Conservation (phyloP, 352 stramenopile genomes). For the Pythium chondricola region DNA sequence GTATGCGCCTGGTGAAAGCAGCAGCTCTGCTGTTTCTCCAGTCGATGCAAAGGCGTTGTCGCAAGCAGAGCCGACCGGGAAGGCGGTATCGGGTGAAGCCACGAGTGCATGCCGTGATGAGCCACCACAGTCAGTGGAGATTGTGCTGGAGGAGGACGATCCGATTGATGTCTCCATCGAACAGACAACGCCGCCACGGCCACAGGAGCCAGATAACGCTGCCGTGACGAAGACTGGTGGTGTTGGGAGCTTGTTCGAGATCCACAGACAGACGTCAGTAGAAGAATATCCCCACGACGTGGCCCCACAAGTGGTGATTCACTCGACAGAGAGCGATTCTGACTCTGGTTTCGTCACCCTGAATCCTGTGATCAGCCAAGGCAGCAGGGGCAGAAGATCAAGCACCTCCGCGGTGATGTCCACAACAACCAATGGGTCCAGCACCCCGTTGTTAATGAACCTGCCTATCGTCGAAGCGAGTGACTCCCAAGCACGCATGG, state of each 20-base stretch:
- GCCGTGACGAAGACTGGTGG: not conserved
- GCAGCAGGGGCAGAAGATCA: conserved; percentile 10
- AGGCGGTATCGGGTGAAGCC: not conserved
- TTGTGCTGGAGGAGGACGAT: conserved; percentile 36
- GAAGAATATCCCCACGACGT: conserved; percentile 21
- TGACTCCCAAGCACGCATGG: conserved; percentile 17
- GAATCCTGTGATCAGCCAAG: conserved; percentile 48
- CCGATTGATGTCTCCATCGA: conserved; percentile 48
- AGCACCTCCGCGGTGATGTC: conserved; percentile 16
- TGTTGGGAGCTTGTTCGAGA: not conserved
- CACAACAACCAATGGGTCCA: not conserved
- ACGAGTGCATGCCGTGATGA: no score
- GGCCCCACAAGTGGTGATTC: conserved; percentile 60
- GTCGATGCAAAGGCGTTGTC: not conserved
- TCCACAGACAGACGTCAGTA: conserved; percentile 5
- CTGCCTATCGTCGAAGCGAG: conserved; percentile 26
- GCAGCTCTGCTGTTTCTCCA: conserved; percentile 5
- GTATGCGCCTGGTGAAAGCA: conserved; percentile 15
- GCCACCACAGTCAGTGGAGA: no score
- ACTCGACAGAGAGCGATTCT: conserved; percentile 61
- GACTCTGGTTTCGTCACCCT: conserved; percentile 56
- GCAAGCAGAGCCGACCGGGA: not conserved
- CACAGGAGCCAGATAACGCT: not conserved
- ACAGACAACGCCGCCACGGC: not conserved
- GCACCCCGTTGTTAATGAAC: conserved; percentile 23